Conservation (phyloP, 495 filamentous ascomycete genomes). For the Oidiodendron maius region DNA sequence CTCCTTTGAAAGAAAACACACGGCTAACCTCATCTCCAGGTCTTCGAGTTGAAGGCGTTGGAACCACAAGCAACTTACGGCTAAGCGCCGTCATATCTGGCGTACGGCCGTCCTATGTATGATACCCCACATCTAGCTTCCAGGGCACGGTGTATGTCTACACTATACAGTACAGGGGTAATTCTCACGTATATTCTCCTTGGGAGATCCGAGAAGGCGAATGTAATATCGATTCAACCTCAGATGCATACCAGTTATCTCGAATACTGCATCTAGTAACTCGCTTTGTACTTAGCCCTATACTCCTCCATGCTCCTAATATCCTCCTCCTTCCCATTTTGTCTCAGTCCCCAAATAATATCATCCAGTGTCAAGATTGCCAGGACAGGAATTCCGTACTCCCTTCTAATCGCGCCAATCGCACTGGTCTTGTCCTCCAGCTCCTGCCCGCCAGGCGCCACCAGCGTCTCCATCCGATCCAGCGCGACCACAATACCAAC, state of each 20-base stretch:
- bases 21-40: neutral
- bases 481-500: conserved; percentile 82
- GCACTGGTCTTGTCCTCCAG: conserved; percentile 54
- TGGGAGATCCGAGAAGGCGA: too few relatives aligned
- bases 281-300: conserved; percentile 62
- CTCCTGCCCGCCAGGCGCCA: conserved; percentile 45
- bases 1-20: neutral
- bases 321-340: conserved; percentile 49
- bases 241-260: too few relatives aligned
- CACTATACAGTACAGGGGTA: too few relatives aligned
- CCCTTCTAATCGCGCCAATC: conserved; percentile 72
- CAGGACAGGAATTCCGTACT: conserved; percentile 52
- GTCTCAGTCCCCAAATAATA: conserved; percentile 63
- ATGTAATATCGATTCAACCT: too few relatives aligned
- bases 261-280: conserved; percentile 34
- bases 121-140: conserved; percentile 15
- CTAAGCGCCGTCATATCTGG: conserved; percentile 1
- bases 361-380: conserved; percentile 65
- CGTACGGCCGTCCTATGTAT: conserved; percentile 2
- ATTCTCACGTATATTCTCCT: too few relatives aligned
- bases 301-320: conserved; percentile 73
- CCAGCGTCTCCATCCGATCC: conserved; percentile 80
- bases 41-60: conserved; percentile 17
- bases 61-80: conserved; percentile 18
- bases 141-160: neutral